Evolutionary conservation across 768 basidiomycete species (phyloP).

Genomic region (Porpolomopsis calyptriformis): DNA sequence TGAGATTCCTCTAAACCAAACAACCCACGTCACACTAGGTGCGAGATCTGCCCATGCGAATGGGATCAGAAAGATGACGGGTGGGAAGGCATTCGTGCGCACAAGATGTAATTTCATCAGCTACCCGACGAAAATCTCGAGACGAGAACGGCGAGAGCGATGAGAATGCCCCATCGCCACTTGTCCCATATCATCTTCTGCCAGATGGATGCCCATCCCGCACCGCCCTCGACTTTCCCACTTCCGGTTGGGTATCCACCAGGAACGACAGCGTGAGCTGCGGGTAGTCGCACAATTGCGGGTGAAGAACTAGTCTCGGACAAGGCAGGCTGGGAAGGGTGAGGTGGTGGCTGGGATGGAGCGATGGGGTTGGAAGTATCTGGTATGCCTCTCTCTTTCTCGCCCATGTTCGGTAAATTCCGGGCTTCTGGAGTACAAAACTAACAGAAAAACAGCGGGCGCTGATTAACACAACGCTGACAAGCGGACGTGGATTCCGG

Average conservation of each 20-base stretch:
- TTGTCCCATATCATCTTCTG: constrained; percentile 68
- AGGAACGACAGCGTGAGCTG: background rate
- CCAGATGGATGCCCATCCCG: constrained; percentile 52
- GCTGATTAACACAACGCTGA: background rate
- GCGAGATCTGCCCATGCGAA: too few species aligned
- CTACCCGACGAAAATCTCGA: constrained; percentile 58
- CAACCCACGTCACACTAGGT: too few species aligned
- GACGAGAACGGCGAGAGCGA: constrained; percentile 67
- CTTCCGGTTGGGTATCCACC: background rate
- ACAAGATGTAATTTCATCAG: constrained; percentile 10
- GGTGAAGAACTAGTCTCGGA: constrained; percentile 1
- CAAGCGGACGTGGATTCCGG: background rate
- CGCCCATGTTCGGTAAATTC: constrained; percentile 90
- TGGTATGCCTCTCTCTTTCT: constrained; percentile 49
- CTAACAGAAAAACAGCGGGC: constrained; percentile 27
- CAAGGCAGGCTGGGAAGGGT: constrained; percentile 2
- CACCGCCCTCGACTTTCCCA: constrained; percentile 19
- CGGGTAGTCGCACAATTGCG: constrained; percentile 6
- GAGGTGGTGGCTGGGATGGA: constrained; percentile 10
- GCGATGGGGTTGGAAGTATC: constrained; percentile 14
- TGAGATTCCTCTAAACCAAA: background rate
- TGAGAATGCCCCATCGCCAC: constrained; percentile 74
- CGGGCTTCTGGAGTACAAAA: constrained; percentile 56
- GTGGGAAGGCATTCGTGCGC: background rate
- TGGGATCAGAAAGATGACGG: too few species aligned